Evolutionary conservation across 306 rosid species (phyloP).

Genomic region (Spatholobus suberectus): DNA sequence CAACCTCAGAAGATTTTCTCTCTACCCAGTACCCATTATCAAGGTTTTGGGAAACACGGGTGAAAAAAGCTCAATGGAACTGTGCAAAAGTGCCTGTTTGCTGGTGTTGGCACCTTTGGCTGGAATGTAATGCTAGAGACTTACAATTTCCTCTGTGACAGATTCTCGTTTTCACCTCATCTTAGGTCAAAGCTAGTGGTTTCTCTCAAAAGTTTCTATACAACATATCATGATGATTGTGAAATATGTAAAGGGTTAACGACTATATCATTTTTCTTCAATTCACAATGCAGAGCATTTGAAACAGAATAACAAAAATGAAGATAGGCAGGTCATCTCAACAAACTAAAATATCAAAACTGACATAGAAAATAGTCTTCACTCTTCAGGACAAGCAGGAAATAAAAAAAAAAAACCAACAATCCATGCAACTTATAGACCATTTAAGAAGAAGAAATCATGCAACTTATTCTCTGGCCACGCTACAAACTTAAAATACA

Average conservation of each 20-base stretch:
- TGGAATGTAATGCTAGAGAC: neutral
- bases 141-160: neutral
- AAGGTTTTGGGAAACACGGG: slow-evolving; percentile 3
- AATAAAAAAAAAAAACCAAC: neutral
- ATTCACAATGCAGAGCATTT: slow-evolving; percentile 5
- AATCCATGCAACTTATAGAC: neutral
- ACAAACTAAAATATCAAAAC: neutral
- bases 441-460: neutral
- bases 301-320: neutral
- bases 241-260: neutral
- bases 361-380: neutral
- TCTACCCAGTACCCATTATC: neutral
- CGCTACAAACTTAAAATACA: neutral
- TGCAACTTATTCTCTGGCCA: neutral
- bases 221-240: neutral
- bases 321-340: neutral
- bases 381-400: neutral
- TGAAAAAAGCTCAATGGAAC: neutral
- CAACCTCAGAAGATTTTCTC: neutral
- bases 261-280: neutral
- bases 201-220: slow-evolving; percentile 1
- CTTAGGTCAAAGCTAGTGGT: neutral
- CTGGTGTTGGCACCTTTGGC: neutral
- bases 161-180: neutral
- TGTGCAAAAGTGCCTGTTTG: neutral